Conservation (phyloP, 345 rosid species). For the Bruguiera sexangula region DNA sequence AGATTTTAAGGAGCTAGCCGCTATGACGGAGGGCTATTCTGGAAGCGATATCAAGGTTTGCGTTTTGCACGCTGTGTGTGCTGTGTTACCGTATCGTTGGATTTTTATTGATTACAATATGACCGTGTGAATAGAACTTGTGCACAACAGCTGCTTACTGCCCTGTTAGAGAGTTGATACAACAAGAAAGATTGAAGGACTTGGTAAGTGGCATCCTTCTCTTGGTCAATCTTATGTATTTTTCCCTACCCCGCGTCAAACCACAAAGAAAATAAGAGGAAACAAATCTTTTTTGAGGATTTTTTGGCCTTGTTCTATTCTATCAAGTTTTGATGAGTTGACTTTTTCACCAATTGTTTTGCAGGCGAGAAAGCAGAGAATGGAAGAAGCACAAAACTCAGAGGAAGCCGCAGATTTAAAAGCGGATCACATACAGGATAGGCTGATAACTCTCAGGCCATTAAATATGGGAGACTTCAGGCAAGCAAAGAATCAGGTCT, state of each 20-base stretch:
- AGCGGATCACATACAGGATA: constrained; percentile 43
- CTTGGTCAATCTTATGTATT: background rate
- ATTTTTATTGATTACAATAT: background rate
- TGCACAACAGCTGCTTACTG: constrained; percentile 92
- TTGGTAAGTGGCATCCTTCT: constrained; percentile 28
- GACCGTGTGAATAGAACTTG: constrained; percentile 46
- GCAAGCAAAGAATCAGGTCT: constrained; percentile 79
- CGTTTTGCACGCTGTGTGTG: background rate
- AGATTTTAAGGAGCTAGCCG: constrained; percentile 66
- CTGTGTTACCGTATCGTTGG: background rate
- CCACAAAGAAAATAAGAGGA: too few species aligned
- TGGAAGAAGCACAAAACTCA: constrained; percentile 31
- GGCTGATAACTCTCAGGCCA: constrained; percentile 63
- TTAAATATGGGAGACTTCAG: constrained; percentile 71
- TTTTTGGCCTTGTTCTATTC: too few species aligned
- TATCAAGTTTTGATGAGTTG: too few species aligned
- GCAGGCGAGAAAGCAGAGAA: constrained; percentile 61
- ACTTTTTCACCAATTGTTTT: too few species aligned
- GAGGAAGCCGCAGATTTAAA: constrained; percentile 20
- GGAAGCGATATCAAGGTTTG: constrained; percentile 88
- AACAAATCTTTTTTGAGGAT: too few species aligned
- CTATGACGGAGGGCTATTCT: constrained; percentile 72
- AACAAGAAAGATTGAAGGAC: constrained; percentile 74
- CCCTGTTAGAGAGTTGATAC: constrained; percentile 79
- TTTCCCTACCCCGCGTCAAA: background rate